Evolutionary conservation across 148 eudicot genomes (phyloP), one percentile per base, ranked within the genome.

Genomic region (Dianthus caryophyllus): DNA sequence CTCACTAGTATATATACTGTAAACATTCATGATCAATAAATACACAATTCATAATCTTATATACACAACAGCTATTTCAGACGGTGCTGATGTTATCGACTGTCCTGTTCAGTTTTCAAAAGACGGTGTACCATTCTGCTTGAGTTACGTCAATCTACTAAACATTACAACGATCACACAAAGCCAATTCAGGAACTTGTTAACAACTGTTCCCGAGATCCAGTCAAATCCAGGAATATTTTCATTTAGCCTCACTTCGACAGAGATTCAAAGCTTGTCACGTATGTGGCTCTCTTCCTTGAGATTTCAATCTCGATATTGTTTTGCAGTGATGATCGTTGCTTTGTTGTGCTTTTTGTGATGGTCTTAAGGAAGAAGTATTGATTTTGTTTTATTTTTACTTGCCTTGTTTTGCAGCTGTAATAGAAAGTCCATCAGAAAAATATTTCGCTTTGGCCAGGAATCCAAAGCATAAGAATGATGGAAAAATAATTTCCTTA

Each of bases 61-160:
- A n/a, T n/a, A n/a, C 71, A 25, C 48, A 14, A 54, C 72, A 76
- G 98, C 97, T 52, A 84, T 88, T 48, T 74, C 80, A 39, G 97
- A 94, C 69, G 98, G 98, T 36, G 96, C 78, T 47, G 92, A 94
- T 66, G 74, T 94, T 30, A 84, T 94, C 43, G 98, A 86, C 64
- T 94, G 98, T 70, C 84, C 84, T 49, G 90, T 94, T 64, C 98
- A 94, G 80, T 80, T 94, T 80, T 79, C 99, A 15, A 77, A 77
- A 44, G 96, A 94, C 30, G 90, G 97, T 38, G 48, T 79, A n/a
- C 97, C 98, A 15, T 74, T 90, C 69, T 94, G 98, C 84, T 78
- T 79, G 65, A 89, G 90, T 57, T 79, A 86, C 61, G 69, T 79
- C 64, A 85, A 90, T 78, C 96, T 94, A 48, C 64, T 85, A 58